Evolutionary conservation across 306 rosid species (phyloP).

Genomic region (Lathyrus aphaca): DNA sequence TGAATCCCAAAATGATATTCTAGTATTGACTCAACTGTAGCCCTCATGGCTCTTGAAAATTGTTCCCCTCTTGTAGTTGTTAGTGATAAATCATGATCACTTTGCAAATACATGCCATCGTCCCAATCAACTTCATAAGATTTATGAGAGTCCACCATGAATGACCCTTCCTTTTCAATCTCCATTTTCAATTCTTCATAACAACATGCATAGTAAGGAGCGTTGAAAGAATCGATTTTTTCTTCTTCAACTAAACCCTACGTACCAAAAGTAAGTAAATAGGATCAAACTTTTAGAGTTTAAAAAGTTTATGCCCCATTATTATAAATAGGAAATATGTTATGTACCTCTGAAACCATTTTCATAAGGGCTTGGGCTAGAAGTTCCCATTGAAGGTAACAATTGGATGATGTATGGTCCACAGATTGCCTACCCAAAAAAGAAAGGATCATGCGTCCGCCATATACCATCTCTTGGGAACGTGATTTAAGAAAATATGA

Average conservation of each 20-base stretch:
- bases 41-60: conserved; percentile 52
- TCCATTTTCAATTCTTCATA: conserved; percentile 53
- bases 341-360: conserved; percentile 60
- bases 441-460: conserved; percentile 73
- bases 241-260: conserved; percentile 59
- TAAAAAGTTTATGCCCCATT: too few relatives aligned
- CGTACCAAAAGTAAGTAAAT: neutral
- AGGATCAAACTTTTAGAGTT: too few relatives aligned
- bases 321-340: too few relatives aligned
- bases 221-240: conserved; percentile 71
- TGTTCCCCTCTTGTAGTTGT: conserved; percentile 27
- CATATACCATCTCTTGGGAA: conserved; percentile 49
- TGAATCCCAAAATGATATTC: conserved; percentile 62
- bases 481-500: conserved; percentile 53
- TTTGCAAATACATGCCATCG: conserved; percentile 19
- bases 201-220: conserved; percentile 78
- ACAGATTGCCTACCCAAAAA: conserved; percentile 56
- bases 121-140: conserved; percentile 66
- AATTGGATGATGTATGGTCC: conserved; percentile 54
- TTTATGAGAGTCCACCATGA: conserved; percentile 45
- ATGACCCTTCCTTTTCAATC: conserved; percentile 67
- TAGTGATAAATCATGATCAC: neutral
- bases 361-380: conserved; percentile 57
- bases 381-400: conserved; percentile 76
- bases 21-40: conserved; percentile 75